Evolutionary conservation across 176 grass and related monocot genomes (phyloP), one percentile per base, ranked within the genome.

Genomic region (Oryza punctata): DNA sequence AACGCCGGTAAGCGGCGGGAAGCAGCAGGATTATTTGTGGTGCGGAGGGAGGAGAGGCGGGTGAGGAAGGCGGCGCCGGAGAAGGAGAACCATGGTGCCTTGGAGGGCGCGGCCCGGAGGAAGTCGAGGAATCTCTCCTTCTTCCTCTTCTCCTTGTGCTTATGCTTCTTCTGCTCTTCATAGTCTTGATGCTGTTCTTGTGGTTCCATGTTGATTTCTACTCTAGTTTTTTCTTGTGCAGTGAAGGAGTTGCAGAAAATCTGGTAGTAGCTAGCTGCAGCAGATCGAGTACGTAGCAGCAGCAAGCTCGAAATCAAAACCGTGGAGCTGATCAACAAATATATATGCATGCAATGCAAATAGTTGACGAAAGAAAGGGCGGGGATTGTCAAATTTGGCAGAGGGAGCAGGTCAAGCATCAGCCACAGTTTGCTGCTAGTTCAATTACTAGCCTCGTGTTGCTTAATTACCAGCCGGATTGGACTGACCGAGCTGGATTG

Each of bases 61-160:
- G 45, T 61, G 61, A 88, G 18, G 24, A 81, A 49, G 33, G 86
- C 35, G 35, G 35, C 74, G 32, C 21, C 70, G 29, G 52, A 35
- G 81, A 85, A 37, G 29, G 52, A 35, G 81, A 85, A 37, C 91
- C 81, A 93, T 68, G 28, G 15, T 2, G 88, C 33, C 16, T 70
- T 89, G 11, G 86, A 64, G 0, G 91, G 91, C 7, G 54, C 38
- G 5, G 86, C 88, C 49, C 73, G 66, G 10, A 97, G 78, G 63
- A 93, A 85, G 81, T 93, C 91, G 0, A 93, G 49, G 30, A 97
- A 40, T 67, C 91, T 85, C 70, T 87, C 78, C 10, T 75, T 10
- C 10, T 85, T 72, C 15, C 2, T 46, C 60, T 4, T 46, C 60
- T 8, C 33, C 12, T 3, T 23, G 10, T 6, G 18, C 50, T 57